Percentiles rank a stretch among this genome's conserved stretches.
These are phyloP conservation scores for Mollisia scopiformis DNA, from an alignment of 2,329 filamentous ascomycete species.

Conservation along the genomic window DNA sequence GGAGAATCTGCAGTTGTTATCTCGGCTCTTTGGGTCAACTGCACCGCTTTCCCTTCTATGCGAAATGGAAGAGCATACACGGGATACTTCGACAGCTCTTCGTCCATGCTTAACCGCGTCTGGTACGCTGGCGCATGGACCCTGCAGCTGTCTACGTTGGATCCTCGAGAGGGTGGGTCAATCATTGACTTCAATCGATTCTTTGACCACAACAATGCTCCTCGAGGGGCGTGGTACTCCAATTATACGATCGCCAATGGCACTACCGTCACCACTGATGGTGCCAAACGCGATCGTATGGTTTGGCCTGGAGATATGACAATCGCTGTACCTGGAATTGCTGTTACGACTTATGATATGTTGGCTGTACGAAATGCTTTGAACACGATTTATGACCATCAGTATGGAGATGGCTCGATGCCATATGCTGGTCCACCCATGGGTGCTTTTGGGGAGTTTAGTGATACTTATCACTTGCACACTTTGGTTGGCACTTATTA, in stretches of 20 bases:
- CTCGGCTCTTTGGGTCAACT: constrained; percentile 42
- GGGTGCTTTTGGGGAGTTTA: constrained; percentile 43
- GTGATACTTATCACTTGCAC: constrained; percentile 62
- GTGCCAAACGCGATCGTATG: constrained; percentile 60
- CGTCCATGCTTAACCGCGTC: constrained; percentile 54
- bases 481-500: constrained; percentile 61
- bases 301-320: constrained; percentile 67
- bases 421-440: constrained; percentile 56
- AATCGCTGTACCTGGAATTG: constrained; percentile 56
- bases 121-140: constrained; percentile 55
- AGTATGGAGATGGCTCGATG: constrained; percentile 44
- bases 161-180: constrained; percentile 39
- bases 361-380: constrained; percentile 52
- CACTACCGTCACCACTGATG: constrained; percentile 45
- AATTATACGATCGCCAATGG: constrained; percentile 39
- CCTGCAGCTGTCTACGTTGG: constrained; percentile 46
- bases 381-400: constrained; percentile 47
- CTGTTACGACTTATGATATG: constrained; percentile 56
- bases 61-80: constrained; percentile 54
- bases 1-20: constrained; percentile 37
- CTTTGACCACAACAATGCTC: constrained; percentile 35
- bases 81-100: constrained; percentile 55
- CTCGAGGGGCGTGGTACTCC: constrained; percentile 36
- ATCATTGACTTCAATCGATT: constrained; percentile 40
- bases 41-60: constrained; percentile 45